These are phyloP conservation scores for Prunus persica DNA, from an alignment of 306 rosid species.

Conservation along the genomic window Prunus_persica_NCBIv2 NC_034013.1:688001-688500, in stretches of 20 bases:
- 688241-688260: neutral
- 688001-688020: neutral
- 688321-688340: neutral
- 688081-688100: neutral
- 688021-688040: neutral
- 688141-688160: neutral
- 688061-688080: neutral
- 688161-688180: neutral
- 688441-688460: slow-evolving; percentile 17
- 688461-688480: slow-evolving; percentile 19
- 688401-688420: slow-evolving; percentile 1
- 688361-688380: neutral
- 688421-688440: slow-evolving; percentile 36
- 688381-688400: slow-evolving; percentile 17
- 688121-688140: too few relatives aligned
- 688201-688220: neutral
- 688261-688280: neutral
- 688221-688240: neutral
- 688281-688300: neutral
- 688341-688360: neutral
- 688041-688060: neutral
- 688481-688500: slow-evolving; percentile 56
- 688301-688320: neutral
- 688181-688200: neutral
- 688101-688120: neutral